These are phyloP conservation scores for Komagataella populi DNA, from an alignment of 805 yeast genomes.

Conservation along the genomic window DNA sequence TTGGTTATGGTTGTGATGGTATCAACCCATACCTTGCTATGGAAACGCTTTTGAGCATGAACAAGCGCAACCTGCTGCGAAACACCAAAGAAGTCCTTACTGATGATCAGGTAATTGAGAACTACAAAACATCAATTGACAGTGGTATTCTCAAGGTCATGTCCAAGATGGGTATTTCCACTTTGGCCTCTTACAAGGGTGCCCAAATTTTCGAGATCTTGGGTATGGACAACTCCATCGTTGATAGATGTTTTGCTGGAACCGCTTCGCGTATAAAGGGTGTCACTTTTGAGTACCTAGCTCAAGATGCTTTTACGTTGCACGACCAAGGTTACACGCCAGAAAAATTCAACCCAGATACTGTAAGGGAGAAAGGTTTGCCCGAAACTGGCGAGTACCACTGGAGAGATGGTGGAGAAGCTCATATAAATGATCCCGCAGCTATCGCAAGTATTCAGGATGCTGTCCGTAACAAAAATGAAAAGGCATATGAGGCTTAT, in stretches of 20 bases:
- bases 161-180: conserved; percentile 99
- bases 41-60: conserved; percentile 79
- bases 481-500: conserved; percentile 81
- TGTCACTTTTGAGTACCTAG: conserved; percentile 87
- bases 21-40: conserved; percentile 87
- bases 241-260: conserved; percentile 92
- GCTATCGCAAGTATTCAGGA: conserved; percentile 94
- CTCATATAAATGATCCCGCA: conserved; percentile 87
- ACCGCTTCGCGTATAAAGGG: conserved; percentile 96
- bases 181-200: conserved; percentile 96
- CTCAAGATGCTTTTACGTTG: conserved; percentile 90
- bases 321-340: conserved; percentile 85
- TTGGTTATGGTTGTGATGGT: conserved; percentile 97
- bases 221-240: conserved; percentile 90
- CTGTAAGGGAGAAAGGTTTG: conserved; percentile 57
- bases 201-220: conserved; percentile 97
- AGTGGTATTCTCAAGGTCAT: conserved; percentile 91
- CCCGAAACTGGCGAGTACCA: conserved; percentile 97
- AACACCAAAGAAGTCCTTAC: conserved; percentile 24
- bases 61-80: conserved; percentile 60
- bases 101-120: conserved; percentile 49
- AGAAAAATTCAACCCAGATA: conserved; percentile 30
- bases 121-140: conserved; percentile 77
- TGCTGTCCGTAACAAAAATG: conserved; percentile 96
- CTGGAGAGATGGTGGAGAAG: conserved; percentile 98